A percentile compares a stretch with the other conserved stretches of the same genome.
Evolutionary conservation across 805 yeast species (phyloP).

Genomic region (Candida peoriensis): DNA sequence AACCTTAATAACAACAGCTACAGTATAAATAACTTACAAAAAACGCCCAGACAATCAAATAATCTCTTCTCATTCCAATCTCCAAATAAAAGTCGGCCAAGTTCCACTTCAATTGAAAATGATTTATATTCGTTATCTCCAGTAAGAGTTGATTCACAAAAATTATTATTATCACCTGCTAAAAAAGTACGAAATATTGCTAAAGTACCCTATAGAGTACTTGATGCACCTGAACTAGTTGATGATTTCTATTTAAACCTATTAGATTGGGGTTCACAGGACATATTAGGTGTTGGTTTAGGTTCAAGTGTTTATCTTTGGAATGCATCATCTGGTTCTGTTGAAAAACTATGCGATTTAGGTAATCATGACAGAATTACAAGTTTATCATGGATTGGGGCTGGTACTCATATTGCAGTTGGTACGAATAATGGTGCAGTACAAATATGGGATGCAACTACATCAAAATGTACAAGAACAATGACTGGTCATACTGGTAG

Average conservation of each 20-base stretch:
- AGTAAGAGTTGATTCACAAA: slow-evolving; percentile 83
- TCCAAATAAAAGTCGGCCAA: slow-evolving; percentile 58
- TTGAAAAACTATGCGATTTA: slow-evolving; percentile 73
- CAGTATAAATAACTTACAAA: slow-evolving; percentile 19
- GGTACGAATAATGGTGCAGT: slow-evolving; percentile 86
- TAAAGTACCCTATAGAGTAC: slow-evolving; percentile 84
- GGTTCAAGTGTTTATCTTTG: slow-evolving; percentile 86
- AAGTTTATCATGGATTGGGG: slow-evolving; percentile 87
- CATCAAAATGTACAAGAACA: slow-evolving; percentile 75
- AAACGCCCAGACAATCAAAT: slow-evolving; percentile 36
- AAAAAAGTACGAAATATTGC: slow-evolving; percentile 73
- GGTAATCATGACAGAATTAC: slow-evolving; percentile 68
- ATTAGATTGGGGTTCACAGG: slow-evolving; percentile 93
- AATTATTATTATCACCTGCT: slow-evolving; percentile 73
- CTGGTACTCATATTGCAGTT: slow-evolving; percentile 91
- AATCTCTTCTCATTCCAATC: slow-evolving; percentile 74
- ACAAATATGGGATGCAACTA: slow-evolving; percentile 91
- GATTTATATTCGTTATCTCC: slow-evolving; percentile 81
- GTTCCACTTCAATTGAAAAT: slow-evolving; percentile 55
- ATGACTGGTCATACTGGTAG: slow-evolving; percentile 89
- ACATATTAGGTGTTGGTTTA: slow-evolving; percentile 83
- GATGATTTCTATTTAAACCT: slow-evolving; percentile 91
- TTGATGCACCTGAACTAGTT: slow-evolving; percentile 93
- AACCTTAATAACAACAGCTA: too few species aligned
- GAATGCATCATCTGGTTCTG: slow-evolving; percentile 83